Percentiles rank a stretch among this genome's conserved stretches.
Conservation (phyloP, 352 stramenopile genomes). For the Globisporangium echinulatum region DNA sequence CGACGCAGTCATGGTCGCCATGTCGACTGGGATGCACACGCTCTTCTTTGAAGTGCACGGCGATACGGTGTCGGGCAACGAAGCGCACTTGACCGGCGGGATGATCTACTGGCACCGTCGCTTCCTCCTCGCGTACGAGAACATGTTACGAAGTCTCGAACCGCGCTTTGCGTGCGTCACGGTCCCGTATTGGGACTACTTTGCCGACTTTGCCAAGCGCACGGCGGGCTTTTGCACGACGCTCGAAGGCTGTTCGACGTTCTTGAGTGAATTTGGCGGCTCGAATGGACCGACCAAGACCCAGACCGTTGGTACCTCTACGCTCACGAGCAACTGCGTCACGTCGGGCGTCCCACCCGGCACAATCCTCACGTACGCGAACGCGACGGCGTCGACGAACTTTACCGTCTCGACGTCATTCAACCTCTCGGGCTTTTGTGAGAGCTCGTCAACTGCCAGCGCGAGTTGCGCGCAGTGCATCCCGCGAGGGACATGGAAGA, state of each 20-base stretch:
- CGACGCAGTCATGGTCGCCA: constrained; percentile 49
- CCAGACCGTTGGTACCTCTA: constrained; percentile 20
- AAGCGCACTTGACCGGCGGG: constrained; percentile 39
- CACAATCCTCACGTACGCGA: constrained; percentile 8
- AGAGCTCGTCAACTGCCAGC: constrained; percentile 38
- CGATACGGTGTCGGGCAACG: constrained; percentile 27
- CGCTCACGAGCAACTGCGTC: constrained; percentile 18
- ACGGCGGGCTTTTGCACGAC: constrained; percentile 25
- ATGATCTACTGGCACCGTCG: constrained; percentile 71
- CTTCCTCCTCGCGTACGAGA: constrained; percentile 66
- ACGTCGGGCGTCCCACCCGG: background rate
- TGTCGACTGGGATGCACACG: constrained; percentile 40
- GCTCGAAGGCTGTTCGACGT: constrained; percentile 50
- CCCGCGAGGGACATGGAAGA: constrained; percentile 44
- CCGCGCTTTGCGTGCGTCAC: constrained; percentile 58
- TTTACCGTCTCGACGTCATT: constrained; percentile 12
- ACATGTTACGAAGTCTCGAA: constrained; percentile 63
- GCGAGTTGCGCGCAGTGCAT: constrained; percentile 41
- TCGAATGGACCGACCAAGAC: constrained; percentile 15
- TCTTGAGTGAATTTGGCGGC: constrained; percentile 58
- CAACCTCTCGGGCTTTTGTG: constrained; percentile 38
- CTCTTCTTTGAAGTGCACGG: constrained; percentile 54
- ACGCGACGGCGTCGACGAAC: constrained; percentile 2
- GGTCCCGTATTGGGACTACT: constrained; percentile 79
- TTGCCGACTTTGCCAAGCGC: constrained; percentile 50